Evolutionary conservation across 2,329 filamentous ascomycete species (phyloP).

Genomic region (Aspergillus pseudoterreus): DNA sequence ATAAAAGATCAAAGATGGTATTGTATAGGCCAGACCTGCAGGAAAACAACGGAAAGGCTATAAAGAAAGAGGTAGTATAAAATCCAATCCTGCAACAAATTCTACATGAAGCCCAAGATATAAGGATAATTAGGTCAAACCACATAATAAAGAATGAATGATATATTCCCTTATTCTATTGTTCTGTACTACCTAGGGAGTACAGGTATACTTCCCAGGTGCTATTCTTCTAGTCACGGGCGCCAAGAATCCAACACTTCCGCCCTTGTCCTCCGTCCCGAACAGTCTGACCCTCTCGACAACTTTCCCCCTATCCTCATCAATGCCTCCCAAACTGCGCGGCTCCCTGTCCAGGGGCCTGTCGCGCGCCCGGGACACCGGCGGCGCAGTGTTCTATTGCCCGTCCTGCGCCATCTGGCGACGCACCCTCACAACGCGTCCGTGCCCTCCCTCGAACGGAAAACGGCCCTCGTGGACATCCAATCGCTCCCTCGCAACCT

Average conservation of each 20-base stretch:
- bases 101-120: too few relatives aligned
- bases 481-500: conserved; percentile 44
- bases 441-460: conserved; percentile 10
- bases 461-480: conserved; percentile 5
- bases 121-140: too few relatives aligned
- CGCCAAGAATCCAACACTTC: conserved; percentile 12
- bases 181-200: too few relatives aligned
- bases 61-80: too few relatives aligned
- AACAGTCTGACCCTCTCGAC: conserved; percentile 3
- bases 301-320: conserved; percentile 6
- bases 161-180: too few relatives aligned
- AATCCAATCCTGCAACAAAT: too few relatives aligned
- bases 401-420: conserved; percentile 40
- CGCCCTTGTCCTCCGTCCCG: conserved; percentile 9
- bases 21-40: too few relatives aligned
- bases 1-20: too few relatives aligned
- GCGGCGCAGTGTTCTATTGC: conserved; percentile 32
- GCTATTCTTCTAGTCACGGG: not conserved
- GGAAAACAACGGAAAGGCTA: too few relatives aligned
- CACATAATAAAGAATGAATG: too few relatives aligned
- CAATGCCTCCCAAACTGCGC: conserved; percentile 40
- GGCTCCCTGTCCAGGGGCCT: conserved; percentile 34
- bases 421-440: conserved; percentile 29
- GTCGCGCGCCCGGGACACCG: conserved; percentile 22
- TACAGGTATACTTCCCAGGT: too few relatives aligned